Percentiles rank a stretch among this genome's conserved stretches.
These are phyloP conservation scores for Porcisia deanei DNA, from an alignment of 208 protist species.

Conservation along the genomic window DNA sequence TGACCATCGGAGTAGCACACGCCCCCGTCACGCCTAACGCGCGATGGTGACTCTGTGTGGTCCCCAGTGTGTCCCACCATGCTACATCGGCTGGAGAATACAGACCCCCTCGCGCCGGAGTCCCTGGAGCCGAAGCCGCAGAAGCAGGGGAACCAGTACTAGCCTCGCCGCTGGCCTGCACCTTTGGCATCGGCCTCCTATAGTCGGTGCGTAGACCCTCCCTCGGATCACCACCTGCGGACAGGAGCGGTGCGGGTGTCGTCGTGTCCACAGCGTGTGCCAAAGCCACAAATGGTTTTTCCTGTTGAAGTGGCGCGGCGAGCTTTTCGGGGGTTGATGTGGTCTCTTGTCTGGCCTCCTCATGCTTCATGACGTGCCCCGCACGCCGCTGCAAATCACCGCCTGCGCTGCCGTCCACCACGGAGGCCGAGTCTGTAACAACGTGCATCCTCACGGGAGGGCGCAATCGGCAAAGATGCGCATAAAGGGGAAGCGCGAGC, in stretches of 20 bases:
- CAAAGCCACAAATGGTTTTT: neutral
- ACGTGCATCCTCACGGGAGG: constrained; percentile 41
- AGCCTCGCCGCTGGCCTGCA: neutral
- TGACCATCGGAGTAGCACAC: neutral
- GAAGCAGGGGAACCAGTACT: neutral
- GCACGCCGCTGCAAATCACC: constrained; percentile 4
- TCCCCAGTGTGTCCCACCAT: constrained; percentile 66
- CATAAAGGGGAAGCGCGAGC: constrained; percentile 36
- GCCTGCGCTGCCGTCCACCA: neutral
- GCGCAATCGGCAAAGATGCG: constrained; percentile 38
- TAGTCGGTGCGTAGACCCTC: neutral
- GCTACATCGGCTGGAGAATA: constrained; percentile 57
- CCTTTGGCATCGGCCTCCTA: neutral
- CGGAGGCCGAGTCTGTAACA: constrained; percentile 1
- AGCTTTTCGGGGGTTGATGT: constrained; percentile 19
- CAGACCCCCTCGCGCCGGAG: neutral
- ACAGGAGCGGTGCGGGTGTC: neutral
- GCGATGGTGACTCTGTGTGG: neutral
- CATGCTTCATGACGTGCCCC: neutral
- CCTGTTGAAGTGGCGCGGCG: neutral
- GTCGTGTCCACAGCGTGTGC: neutral
- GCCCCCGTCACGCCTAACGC: neutral
- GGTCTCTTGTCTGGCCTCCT: neutral
- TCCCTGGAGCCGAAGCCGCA: neutral
- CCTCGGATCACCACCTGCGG: neutral